These are phyloP conservation scores for Secale cereale DNA, from an alignment of 176 grass and related monocot genomes.

Conservation along the genomic window DNA sequence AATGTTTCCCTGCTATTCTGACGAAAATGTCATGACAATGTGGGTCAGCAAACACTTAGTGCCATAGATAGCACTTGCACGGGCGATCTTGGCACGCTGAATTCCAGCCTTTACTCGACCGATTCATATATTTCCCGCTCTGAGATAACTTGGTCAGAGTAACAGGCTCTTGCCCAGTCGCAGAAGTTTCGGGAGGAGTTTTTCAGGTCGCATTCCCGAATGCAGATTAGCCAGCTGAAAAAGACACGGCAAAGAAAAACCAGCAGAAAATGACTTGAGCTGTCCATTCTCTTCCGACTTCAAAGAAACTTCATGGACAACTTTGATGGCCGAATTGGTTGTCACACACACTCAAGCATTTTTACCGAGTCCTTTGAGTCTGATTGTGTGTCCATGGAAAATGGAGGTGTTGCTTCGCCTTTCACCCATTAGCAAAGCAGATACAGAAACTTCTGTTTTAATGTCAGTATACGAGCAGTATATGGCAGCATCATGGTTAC, in stretches of 20 bases:
- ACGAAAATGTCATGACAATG: conserved; percentile 24
- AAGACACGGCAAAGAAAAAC: not conserved
- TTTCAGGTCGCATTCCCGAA: not conserved
- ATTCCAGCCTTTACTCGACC: too few species aligned
- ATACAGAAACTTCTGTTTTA: too few species aligned
- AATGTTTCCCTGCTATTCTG: conserved; percentile 22
- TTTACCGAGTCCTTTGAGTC: too few species aligned
- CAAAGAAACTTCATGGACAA: not conserved
- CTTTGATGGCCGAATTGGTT: not conserved
- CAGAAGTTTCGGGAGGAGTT: conserved; percentile 2
- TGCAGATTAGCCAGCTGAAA: not conserved
- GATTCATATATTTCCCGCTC: not conserved
- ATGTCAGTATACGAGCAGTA: too few species aligned
- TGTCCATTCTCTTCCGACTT: not conserved
- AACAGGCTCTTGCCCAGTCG: not conserved
- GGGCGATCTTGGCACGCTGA: too few species aligned
- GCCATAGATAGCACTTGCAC: not conserved
- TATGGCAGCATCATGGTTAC: too few species aligned
- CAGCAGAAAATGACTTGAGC: not conserved
- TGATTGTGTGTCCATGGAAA: too few species aligned
- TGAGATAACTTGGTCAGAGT: not conserved
- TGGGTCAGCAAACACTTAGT: not conserved
- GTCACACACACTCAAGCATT: too few species aligned
- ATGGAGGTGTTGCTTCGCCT: too few species aligned
- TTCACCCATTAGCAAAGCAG: too few species aligned